Percentiles rank a stretch among this genome's conserved stretches.
Evolutionary conservation across 2,329 filamentous ascomycete genomes (phyloP).

Genomic region (Clarireedia paspali): DNA sequence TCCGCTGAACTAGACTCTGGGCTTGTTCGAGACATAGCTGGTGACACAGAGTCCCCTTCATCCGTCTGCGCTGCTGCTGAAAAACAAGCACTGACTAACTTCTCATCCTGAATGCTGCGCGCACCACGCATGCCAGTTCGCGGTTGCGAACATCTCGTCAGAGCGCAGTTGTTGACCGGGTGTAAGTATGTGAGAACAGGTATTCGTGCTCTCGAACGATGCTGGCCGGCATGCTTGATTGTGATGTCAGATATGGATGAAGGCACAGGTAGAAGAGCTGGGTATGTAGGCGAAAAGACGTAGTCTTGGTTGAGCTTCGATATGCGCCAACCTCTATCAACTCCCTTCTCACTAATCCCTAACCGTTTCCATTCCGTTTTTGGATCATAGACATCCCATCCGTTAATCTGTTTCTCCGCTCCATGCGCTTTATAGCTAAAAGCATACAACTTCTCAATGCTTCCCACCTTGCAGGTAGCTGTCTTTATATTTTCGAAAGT

Average conservation of each 20-base stretch:
- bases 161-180: slow-evolving; percentile 91
- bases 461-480: slow-evolving; percentile 73
- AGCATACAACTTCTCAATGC: slow-evolving; percentile 83
- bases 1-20: slow-evolving; percentile 45
- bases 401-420: slow-evolving; percentile 65
- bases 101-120: slow-evolving; percentile 91
- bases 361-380: slow-evolving; percentile 79
- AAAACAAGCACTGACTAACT: slow-evolving; percentile 87
- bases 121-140: slow-evolving; percentile 79
- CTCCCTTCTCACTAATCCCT: slow-evolving; percentile 76
- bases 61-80: slow-evolving; percentile 43
- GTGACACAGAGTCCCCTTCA: slow-evolving; percentile 21
- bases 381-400: slow-evolving; percentile 81
- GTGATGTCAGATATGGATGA: slow-evolving; percentile 92
- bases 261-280: slow-evolving; percentile 75
- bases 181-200: slow-evolving; percentile 92
- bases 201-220: slow-evolving; percentile 82
- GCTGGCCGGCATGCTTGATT: slow-evolving; percentile 84
- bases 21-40: slow-evolving; percentile 29
- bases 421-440: slow-evolving; percentile 75
- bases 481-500: slow-evolving; percentile 80
- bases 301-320: slow-evolving; percentile 88
- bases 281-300: slow-evolving; percentile 87
- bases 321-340: slow-evolving; percentile 63
- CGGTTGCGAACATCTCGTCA: slow-evolving; percentile 90